Evolutionary conservation across 805 yeast genomes (phyloP).

Genomic region (Kodamaea leandrae): DNA sequence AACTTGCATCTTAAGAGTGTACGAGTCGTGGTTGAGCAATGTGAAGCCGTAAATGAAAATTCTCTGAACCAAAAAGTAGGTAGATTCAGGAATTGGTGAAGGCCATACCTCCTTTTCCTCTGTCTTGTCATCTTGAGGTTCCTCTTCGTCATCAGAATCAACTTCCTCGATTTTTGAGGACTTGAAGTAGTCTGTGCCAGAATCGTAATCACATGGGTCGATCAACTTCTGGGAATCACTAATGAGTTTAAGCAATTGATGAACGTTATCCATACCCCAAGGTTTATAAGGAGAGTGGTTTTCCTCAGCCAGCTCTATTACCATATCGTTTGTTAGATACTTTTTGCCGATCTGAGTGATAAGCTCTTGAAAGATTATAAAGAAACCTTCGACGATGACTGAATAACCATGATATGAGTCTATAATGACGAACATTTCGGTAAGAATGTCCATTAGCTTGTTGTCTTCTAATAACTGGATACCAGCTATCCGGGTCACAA

Average conservation of each 20-base stretch:
- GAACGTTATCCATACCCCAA: slow-evolving; percentile 55
- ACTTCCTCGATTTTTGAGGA: slow-evolving; percentile 29
- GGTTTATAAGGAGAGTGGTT: slow-evolving; percentile 39
- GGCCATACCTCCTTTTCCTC: slow-evolving; percentile 47
- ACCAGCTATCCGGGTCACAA: slow-evolving; percentile 72
- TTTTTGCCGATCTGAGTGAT: slow-evolving; percentile 44
- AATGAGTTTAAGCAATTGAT: slow-evolving; percentile 45
- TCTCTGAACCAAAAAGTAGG: slow-evolving; percentile 58
- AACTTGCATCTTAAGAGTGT: slow-evolving; percentile 53
- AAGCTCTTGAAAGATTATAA: slow-evolving; percentile 64
- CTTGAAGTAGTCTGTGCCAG: slow-evolving; percentile 40
- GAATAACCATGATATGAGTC: slow-evolving; percentile 86
- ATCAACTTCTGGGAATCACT: slow-evolving; percentile 31
- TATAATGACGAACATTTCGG: slow-evolving; percentile 69
- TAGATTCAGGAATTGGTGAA: slow-evolving; percentile 59
- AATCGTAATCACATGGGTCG: slow-evolving; percentile 30
- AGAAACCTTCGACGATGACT: slow-evolving; percentile 67
- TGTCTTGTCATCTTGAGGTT: slow-evolving; percentile 13
- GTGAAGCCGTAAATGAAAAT: slow-evolving; percentile 70
- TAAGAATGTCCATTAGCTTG: slow-evolving; percentile 70
- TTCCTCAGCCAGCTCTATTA: slow-evolving; percentile 16
- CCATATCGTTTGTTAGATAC: slow-evolving; percentile 23
- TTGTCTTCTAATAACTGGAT: slow-evolving; percentile 49
- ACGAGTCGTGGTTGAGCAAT: slow-evolving; percentile 64
- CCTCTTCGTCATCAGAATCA: slow-evolving; percentile 36